phyloP scores from a whole-genome alignment of 371 early-diverging fungal genomes.

The Mortierella sp. region DNA sequence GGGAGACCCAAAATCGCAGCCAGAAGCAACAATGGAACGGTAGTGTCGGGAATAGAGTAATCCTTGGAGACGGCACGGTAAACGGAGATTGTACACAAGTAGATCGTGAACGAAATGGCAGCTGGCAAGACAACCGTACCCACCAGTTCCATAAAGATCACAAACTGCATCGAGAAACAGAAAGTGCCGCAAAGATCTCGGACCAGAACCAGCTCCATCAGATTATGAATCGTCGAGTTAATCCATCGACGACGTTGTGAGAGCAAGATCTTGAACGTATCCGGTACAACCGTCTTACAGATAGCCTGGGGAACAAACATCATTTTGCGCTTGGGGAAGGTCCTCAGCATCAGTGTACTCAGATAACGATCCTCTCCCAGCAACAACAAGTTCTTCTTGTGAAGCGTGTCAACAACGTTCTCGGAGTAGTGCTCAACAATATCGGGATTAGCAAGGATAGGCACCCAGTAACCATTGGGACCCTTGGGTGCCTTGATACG shows the following conservation, averaged over 20 bases:
- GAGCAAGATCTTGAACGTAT: slow-evolving; percentile 91
- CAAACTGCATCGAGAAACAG: slow-evolving; percentile 99
- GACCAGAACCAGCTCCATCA: slow-evolving; percentile 95
- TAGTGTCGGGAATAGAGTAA: slow-evolving; percentile 58
- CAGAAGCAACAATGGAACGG: slow-evolving; percentile 83
- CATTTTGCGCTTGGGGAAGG: slow-evolving; percentile 97
- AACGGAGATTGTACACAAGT: slow-evolving; percentile 77
- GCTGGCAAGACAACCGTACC: slow-evolving; percentile 98
- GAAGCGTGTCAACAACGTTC: slow-evolving; percentile 97
- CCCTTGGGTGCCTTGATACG: slow-evolving; percentile 88
- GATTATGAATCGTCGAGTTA: slow-evolving; percentile 99
- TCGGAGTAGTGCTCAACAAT: slow-evolving; percentile 97
- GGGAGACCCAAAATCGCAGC: slow-evolving; percentile 92
- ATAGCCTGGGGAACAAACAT: slow-evolving; percentile 97
- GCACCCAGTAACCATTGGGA: slow-evolving; percentile 82
- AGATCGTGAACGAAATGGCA: slow-evolving; percentile 93
- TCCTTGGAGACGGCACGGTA: slow-evolving; percentile 56
- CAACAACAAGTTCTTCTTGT: slow-evolving; percentile 97
- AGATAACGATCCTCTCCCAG: slow-evolving; percentile 99
- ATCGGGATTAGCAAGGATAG: slow-evolving; percentile 92
- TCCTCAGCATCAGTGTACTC: slow-evolving; percentile 97
- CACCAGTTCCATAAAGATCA: slow-evolving; percentile 97
- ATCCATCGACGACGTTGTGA: slow-evolving; percentile 99
- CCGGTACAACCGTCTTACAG: slow-evolving; percentile 98
- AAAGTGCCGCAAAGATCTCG: slow-evolving; percentile 98